Evolutionary conservation across 2,329 filamentous ascomycete species (phyloP), one percentile per base, ranked within the genome.

Genomic region (Apiospora hydei): DNA sequence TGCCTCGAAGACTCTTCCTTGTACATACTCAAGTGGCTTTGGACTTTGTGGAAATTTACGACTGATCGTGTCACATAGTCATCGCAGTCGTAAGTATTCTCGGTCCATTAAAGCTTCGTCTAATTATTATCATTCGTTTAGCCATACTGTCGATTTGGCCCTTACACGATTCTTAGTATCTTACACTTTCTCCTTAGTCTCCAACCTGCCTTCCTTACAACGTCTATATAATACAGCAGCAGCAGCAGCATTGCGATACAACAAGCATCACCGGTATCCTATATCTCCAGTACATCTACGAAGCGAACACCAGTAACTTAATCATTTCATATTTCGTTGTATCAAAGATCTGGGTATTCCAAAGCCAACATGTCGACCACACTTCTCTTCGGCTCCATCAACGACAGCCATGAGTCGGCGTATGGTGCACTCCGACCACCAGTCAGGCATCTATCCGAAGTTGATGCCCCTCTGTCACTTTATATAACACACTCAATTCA

Each of bases 361-460:
- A 38, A 41, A 38, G 34, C 43, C 46, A 74, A 73, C 44, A 77
- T 77, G 76, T 73, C 76, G 26, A 75, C 76, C 2, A 77, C 75
- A 7, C 74, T 75, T 51, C 73, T 77, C 34, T 70, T 77, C 8
- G 72, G 76, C 51, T 75, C 76, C 44, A 75, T 77, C 71, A 77
- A 77, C 67, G 46, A 75, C 16, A 77, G 75, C 73, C 75, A 73
- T 14, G 72, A 72, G 70, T 67, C 75, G 46, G 49, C 72, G n/a
- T 77, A 75, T 51, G 74, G 75, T 18, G 51, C 74, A 26, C 69
- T 69, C 4, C 71, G 72, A 8, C 74, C 76, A n/a, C 49, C 46
- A 26, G 46, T 26, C n/a, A 69, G 64, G 14, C 72, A 73, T 26
- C 66, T 74, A 14, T 69, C 69, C 51, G 71, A 71, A 53, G 57